Conservation (phyloP, 495 filamentous ascomycete genomes). For the Trichoderma asperelloides region DNA sequence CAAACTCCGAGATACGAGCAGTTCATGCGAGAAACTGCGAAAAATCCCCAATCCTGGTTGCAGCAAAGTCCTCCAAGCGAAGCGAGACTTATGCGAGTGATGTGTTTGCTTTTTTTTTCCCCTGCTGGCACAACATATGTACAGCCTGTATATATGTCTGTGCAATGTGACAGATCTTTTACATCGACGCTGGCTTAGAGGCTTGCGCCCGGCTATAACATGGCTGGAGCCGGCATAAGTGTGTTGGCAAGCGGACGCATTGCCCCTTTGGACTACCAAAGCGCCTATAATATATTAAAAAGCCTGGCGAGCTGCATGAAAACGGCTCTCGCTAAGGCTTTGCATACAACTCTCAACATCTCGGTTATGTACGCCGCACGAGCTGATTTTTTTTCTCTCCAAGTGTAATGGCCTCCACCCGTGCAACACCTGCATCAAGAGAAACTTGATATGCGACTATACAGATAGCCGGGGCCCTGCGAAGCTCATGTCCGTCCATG, state of each 20-base stretch:
- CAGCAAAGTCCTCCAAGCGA: background rate
- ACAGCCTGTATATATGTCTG: background rate
- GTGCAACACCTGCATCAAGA: constrained; percentile 57
- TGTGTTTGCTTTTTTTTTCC: background rate
- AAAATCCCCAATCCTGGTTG: background rate
- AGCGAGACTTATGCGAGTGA: background rate
- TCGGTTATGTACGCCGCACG: constrained; percentile 1
- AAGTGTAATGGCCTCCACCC: constrained; percentile 64
- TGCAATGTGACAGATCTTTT: constrained; percentile 6
- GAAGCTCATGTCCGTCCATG: background rate
- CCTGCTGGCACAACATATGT: background rate
- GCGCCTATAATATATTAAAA: background rate
- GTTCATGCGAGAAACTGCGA: background rate
- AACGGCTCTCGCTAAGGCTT: background rate
- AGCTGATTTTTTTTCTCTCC: background rate
- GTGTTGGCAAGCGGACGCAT: constrained; percentile 7
- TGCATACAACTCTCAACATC: background rate
- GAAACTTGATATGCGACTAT: constrained; percentile 45
- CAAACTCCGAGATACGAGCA: background rate
- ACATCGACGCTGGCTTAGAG: background rate
- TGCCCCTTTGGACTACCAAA: background rate
- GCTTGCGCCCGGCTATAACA: constrained; percentile 2
- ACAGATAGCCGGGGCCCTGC: constrained; percentile 13
- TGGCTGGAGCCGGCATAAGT: constrained; percentile 4
- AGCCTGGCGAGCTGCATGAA: background rate